Conservation (phyloP, 2,329 filamentous ascomycete genomes). For the Bipolaris bicolor region DNA sequence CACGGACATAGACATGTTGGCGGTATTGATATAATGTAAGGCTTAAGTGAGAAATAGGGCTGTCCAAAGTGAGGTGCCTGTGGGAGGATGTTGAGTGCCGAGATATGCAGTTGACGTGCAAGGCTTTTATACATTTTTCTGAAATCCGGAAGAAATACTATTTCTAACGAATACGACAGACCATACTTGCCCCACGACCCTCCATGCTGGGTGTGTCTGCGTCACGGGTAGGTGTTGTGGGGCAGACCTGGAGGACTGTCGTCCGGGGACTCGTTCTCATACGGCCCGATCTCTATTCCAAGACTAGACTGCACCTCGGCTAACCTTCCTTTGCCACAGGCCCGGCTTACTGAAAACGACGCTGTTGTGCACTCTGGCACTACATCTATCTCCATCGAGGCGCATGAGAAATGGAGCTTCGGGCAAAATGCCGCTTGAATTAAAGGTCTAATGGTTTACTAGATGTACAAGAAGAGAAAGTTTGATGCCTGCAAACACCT, state of each 20-base stretch:
- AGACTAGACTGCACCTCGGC: conserved; percentile 15
- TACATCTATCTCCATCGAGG: neutral
- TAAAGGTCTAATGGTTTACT: conserved; percentile 3
- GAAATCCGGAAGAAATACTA: neutral
- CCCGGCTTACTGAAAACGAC: neutral
- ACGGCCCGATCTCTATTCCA: conserved; percentile 5
- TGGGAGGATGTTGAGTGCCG: neutral
- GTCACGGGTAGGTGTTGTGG: conserved; percentile 32
- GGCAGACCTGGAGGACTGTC: conserved; percentile 25
- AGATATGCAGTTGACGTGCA: neutral
- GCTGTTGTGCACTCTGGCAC: neutral
- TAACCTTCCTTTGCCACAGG: conserved; percentile 14
- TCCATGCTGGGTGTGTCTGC: conserved; percentile 9
- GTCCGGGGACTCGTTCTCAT: conserved; percentile 20
- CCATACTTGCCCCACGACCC: conserved; percentile 10
- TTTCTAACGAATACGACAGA: neutral
- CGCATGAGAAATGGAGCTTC: neutral
- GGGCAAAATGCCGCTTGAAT: neutral
- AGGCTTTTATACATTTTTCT: neutral
- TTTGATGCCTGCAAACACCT: neutral
- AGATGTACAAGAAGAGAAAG: conserved; percentile 4
- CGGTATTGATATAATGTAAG: conserved; percentile 7
- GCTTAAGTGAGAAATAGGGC: neutral
- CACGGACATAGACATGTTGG: conserved; percentile 45
- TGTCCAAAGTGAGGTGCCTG: neutral